Percentiles rank a stretch among this genome's conserved stretches.
Evolutionary conservation across 2,329 filamentous ascomycete genomes (phyloP).

Genomic region (Aspergillus felis): DNA sequence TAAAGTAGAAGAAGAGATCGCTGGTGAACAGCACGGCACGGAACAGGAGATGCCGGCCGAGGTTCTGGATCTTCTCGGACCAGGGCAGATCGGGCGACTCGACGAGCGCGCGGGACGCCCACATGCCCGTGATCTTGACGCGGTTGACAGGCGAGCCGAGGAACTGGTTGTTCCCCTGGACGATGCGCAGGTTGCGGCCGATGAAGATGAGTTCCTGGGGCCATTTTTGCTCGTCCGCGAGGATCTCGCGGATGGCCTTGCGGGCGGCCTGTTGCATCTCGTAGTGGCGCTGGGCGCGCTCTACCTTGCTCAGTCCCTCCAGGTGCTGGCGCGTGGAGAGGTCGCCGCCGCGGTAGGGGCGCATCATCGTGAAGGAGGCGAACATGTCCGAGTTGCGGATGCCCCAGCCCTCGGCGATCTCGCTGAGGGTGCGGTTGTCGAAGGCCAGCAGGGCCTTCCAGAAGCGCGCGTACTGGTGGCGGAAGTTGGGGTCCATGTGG

Average conservation of each 20-base stretch:
- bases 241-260: conserved; percentile 70
- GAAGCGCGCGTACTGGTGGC: conserved; percentile 80
- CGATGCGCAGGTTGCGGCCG: conserved; percentile 84
- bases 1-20: conserved; percentile 80
- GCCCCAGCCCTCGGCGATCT: conserved; percentile 77
- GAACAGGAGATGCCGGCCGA: conserved; percentile 78
- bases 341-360: conserved; percentile 85
- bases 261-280: conserved; percentile 74
- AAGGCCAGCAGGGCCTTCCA: conserved; percentile 95
- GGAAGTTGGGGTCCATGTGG: conserved; percentile 77
- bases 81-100: conserved; percentile 65
- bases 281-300: conserved; percentile 60
- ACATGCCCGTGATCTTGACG: conserved; percentile 87
- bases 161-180: conserved; percentile 90
- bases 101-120: conserved; percentile 81
- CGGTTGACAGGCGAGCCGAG: conserved; percentile 84
- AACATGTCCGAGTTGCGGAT: conserved; percentile 87
- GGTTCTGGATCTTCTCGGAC: conserved; percentile 62
- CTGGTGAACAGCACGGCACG: conserved; percentile 68
- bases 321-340: conserved; percentile 58
- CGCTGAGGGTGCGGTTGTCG: conserved; percentile 74
- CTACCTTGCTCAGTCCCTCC: conserved; percentile 50
- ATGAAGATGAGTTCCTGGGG: conserved; percentile 90
- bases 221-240: conserved; percentile 83
- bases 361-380: conserved; percentile 82